Conservation (phyloP, 1,139 yeast species). For the Geotrichum histeridarum region DNA sequence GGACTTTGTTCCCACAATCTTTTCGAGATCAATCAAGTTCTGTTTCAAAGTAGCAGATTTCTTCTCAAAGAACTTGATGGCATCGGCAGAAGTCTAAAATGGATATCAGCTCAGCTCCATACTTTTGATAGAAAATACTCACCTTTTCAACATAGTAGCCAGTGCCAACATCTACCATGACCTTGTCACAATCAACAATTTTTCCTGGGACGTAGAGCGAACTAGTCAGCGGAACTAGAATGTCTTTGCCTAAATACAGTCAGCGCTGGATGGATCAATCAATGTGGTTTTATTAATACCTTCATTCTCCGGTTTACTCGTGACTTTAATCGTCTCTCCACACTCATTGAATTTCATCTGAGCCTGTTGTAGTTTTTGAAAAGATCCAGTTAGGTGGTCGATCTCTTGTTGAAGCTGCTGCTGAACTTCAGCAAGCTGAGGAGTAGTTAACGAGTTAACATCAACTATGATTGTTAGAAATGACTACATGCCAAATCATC, state of each 20-base stretch:
- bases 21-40: constrained; percentile 70
- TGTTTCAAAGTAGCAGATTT: constrained; percentile 68
- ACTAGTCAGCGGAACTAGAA: constrained; percentile 83
- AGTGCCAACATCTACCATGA: constrained; percentile 91
- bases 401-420: constrained; percentile 81
- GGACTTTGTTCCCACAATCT: constrained; percentile 48
- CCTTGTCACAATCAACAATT: constrained; percentile 41
- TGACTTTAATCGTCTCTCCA: constrained; percentile 57
- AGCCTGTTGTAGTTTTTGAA: constrained; percentile 80
- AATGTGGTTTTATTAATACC: constrained; percentile 23
- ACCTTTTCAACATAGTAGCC: constrained; percentile 87
- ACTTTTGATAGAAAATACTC: constrained; percentile 4
- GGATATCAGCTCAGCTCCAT: neutral
- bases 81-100: constrained; percentile 49
- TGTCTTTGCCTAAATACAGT: constrained; percentile 39
- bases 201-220: constrained; percentile 87
- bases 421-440: constrained; percentile 79
- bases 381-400: constrained; percentile 77
- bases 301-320: constrained; percentile 45
- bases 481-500: neutral
- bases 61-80: constrained; percentile 64
- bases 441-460: constrained; percentile 65
- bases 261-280: neutral
- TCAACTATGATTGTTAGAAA: constrained; percentile 39
- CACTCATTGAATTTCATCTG: constrained; percentile 80